Base-by-base conservation (phyloP, 148 eudicot species). In the Vaccinium darrowii region DNA sequence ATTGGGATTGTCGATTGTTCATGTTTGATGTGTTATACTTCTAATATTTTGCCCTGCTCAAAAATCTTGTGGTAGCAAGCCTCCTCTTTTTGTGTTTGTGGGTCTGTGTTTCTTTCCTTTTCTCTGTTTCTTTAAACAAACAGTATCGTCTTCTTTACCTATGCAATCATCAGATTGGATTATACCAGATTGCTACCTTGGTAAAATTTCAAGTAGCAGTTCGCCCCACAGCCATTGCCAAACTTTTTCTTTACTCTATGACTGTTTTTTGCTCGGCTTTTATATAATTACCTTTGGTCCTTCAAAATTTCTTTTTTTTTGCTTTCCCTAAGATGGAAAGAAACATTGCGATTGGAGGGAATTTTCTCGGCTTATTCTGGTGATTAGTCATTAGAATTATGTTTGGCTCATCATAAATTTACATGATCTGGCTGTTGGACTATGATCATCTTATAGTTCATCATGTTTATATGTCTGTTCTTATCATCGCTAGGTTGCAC, bases 401-500 rank as follows among this genome's bases (percentile, higher is more conserved):
- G 3, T 62, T n/a, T 60, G 9, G 25, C 27, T 21, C 11, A 7
- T 62, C 69, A 19, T 62, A 21, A 60, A 60, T 8, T 19, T 19
- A 62, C 2, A 21, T 62, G 14, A 47, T 8, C 57, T 1, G 5
- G 52, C 52, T 51, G 19, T 19, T 83, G 77, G 21, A 51, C 43
- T 51, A 18, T 14, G 30, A 15, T 43, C 72, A 1, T 7, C 3
- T 73, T 2, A 5, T 83, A 58, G 3, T 43, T 58, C 25, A 21
- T 78, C 51, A 25, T 76, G 85, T 74, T 36, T 62, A 71, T 18
- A 18, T 58, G 12, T 67, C 13, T 9, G 23, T 27, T 27, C 88
- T 85, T 65, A 9, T 80, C 84, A 63, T 86, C 58, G 25, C 67
- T 79, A 93, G 97, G 92, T 94, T 79, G 95, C 97, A 79, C 97